Evolutionary conservation across 208 protist species (phyloP).

Genomic region (Trichomonas gallinae): DNA sequence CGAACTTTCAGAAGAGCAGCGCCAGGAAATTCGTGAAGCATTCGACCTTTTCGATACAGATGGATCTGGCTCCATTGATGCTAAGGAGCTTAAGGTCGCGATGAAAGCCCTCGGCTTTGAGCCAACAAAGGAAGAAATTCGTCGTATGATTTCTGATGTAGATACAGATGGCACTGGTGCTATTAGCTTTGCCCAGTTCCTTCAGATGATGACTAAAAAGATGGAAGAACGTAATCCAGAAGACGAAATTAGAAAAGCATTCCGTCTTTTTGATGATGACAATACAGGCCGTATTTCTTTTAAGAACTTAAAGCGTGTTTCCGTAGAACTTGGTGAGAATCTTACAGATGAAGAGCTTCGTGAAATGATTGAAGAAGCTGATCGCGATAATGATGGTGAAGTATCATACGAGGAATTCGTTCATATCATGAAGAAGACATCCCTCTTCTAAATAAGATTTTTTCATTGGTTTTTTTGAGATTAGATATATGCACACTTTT

Average conservation of each 20-base stretch:
- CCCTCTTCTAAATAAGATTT: background rate
- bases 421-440: slow-evolving; percentile 25
- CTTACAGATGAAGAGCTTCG: slow-evolving; percentile 59
- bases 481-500: no score
- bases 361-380: slow-evolving; percentile 63
- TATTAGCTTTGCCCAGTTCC: slow-evolving; percentile 62
- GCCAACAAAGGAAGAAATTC: slow-evolving; percentile 74
- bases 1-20: slow-evolving; percentile 89
- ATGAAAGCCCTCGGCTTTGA: slow-evolving; percentile 97
- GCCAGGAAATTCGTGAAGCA: slow-evolving; percentile 93
- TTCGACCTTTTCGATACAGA: slow-evolving; percentile 89
- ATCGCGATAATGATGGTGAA: slow-evolving; percentile 54
- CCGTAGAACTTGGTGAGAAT: slow-evolving; percentile 58
- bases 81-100: slow-evolving; percentile 96
- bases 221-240: slow-evolving; percentile 67
- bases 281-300: slow-evolving; percentile 64
- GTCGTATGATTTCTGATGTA: slow-evolving; percentile 60
- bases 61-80: slow-evolving; percentile 68
- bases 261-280: slow-evolving; percentile 45
- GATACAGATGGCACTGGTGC: slow-evolving; percentile 58
- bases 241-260: slow-evolving; percentile 40
- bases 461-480: background rate
- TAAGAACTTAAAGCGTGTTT: slow-evolving; percentile 70
- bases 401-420: slow-evolving; percentile 52
- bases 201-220: slow-evolving; percentile 66